These are phyloP conservation scores for Phialocephala subalpina DNA, from an alignment of 2,329 filamentous ascomycete genomes.

Conservation along the genomic window DNA sequence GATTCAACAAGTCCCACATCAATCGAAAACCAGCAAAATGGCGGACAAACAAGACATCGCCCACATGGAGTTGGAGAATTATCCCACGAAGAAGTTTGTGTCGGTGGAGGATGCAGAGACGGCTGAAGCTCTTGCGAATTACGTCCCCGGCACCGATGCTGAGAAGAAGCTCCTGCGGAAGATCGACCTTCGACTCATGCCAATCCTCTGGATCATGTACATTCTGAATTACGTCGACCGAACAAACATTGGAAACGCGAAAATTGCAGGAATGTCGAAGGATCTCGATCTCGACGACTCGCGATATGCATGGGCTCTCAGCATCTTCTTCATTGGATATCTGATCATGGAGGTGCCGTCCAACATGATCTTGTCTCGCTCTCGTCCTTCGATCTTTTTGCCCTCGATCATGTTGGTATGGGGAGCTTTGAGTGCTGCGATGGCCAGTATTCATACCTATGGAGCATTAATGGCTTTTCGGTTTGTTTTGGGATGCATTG, in stretches of 20 bases:
- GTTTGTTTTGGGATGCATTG: slow-evolving; percentile 58
- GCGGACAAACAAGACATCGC: slow-evolving; percentile 19
- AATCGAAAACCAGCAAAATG: neutral
- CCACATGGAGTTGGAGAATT: slow-evolving; percentile 29
- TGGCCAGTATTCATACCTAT: slow-evolving; percentile 57
- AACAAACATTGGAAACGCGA: slow-evolving; percentile 61
- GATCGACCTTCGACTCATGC: slow-evolving; percentile 60
- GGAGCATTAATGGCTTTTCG: slow-evolving; percentile 56
- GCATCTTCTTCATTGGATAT: slow-evolving; percentile 58
- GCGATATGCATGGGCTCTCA: slow-evolving; percentile 34
- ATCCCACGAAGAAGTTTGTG: slow-evolving; percentile 17
- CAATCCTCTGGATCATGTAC: slow-evolving; percentile 61
- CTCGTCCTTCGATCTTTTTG: slow-evolving; percentile 55
- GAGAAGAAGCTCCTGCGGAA: slow-evolving; percentile 53
- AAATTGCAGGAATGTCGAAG: slow-evolving; percentile 59
- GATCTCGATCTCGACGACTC: slow-evolving; percentile 49
- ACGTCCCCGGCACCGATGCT: slow-evolving; percentile 38
- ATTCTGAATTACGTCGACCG: slow-evolving; percentile 62
- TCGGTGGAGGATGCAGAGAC: slow-evolving; percentile 34
- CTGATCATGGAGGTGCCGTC: slow-evolving; percentile 57
- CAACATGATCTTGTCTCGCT: slow-evolving; percentile 55
- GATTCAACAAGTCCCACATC: neutral
- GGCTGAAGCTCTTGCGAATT: slow-evolving; percentile 39
- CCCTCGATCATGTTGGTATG: slow-evolving; percentile 52
- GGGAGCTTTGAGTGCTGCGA: slow-evolving; percentile 59